phyloP scores from a whole-genome alignment of 2,329 filamentous ascomycete genomes.

The Colletotrichum liaoningense region DNA sequence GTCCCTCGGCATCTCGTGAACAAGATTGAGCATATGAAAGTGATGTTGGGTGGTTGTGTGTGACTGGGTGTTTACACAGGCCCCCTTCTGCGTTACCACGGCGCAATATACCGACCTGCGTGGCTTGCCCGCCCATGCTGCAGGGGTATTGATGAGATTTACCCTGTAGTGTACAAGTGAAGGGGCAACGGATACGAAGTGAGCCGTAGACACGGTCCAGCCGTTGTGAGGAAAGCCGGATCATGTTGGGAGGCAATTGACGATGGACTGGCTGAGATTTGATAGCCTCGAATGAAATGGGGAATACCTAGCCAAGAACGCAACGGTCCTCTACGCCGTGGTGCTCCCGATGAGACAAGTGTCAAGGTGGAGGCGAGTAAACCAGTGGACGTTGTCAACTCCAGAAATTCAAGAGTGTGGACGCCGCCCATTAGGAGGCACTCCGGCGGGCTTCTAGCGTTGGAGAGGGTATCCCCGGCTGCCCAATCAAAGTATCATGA shows the following conservation, averaged over 20 bases:
- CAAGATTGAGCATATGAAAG: constrained; percentile 36
- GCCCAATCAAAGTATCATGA: constrained; percentile 21
- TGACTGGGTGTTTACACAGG: not conserved
- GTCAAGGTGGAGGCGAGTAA: constrained; percentile 5
- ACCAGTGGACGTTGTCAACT: constrained; percentile 12
- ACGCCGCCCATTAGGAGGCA: not conserved
- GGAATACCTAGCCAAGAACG: not conserved
- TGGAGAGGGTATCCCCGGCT: not conserved
- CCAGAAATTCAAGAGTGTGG: not conserved
- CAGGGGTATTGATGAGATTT: not conserved
- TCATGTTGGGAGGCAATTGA: not conserved
- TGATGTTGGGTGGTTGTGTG: constrained; percentile 7
- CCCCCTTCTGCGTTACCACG: not conserved
- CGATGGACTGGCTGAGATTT: constrained; percentile 7
- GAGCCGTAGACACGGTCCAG: not conserved
- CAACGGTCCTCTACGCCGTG: not conserved
- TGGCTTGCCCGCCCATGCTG: constrained; percentile 7
- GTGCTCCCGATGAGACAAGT: constrained; percentile 19
- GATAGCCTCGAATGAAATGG: not conserved
- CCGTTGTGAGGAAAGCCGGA: not conserved
- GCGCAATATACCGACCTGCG: constrained; percentile 8
- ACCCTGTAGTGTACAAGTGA: not conserved
- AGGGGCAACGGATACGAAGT: not conserved
- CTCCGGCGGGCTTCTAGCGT: constrained; percentile 23
- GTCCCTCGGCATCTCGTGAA: constrained; percentile 36